Percentiles rank a stretch among this genome's conserved stretches.
Evolutionary conservation across 2,329 filamentous ascomycete genomes (phyloP).

Genomic region (Pseudohalonectria lignicola): DNA sequence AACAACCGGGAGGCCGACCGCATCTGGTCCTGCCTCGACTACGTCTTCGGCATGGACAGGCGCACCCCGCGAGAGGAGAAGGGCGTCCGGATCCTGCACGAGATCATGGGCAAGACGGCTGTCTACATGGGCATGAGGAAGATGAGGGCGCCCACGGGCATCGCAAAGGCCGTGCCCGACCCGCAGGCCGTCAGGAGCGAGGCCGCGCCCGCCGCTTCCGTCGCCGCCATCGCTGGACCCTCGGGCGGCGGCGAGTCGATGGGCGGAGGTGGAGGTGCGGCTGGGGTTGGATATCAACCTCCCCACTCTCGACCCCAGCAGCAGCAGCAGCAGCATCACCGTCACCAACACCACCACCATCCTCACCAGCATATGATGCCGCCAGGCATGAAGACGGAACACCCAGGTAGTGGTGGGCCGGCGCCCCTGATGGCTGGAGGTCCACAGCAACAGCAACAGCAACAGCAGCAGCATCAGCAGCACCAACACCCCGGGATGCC

Average conservation of each 20-base stretch:
- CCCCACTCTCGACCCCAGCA: background rate
- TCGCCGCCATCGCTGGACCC: background rate
- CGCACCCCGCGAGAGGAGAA: conserved; percentile 43
- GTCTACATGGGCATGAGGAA: conserved; percentile 49
- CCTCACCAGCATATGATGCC: background rate
- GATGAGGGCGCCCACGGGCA: conserved; percentile 38
- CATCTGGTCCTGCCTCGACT: conserved; percentile 63
- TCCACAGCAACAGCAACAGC: background rate
- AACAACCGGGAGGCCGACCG: conserved; percentile 47
- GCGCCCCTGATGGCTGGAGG: no score
- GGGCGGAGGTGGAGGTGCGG: background rate
- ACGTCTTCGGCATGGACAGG: conserved; percentile 53
- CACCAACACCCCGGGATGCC: background rate
- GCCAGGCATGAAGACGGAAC: conserved; percentile 8
- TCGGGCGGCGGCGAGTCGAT: background rate
- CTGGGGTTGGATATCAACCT: background rate
- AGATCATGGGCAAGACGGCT: conserved; percentile 49
- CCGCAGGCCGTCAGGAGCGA: conserved; percentile 21
- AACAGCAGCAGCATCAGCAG: conserved; percentile 2
- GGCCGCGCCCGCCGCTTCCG: background rate
- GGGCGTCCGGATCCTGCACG: conserved; percentile 46
- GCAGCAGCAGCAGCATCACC: no score
- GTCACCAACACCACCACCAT: no score
- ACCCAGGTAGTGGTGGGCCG: no score
- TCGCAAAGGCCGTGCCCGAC: conserved; percentile 24